Evolutionary conservation across 2,329 filamentous ascomycete species (phyloP).

Genomic region (Metarhizium robertsii): DNA sequence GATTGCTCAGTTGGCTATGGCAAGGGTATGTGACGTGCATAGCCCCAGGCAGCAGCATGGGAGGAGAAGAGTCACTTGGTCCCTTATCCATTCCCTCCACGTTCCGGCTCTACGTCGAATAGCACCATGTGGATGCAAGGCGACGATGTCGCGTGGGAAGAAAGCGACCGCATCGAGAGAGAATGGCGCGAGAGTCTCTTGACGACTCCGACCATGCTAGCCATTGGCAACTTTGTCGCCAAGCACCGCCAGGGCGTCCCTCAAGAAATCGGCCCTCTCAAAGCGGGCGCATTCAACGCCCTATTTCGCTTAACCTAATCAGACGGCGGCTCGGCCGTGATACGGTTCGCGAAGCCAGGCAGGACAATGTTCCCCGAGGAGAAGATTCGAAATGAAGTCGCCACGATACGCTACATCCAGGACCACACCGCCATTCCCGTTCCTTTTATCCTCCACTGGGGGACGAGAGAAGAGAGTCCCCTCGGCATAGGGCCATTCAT

Average conservation of each 20-base stretch:
- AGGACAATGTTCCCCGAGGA: constrained; percentile 8
- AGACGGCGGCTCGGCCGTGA: background rate
- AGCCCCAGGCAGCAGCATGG: no score
- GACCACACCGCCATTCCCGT: background rate
- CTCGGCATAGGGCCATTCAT: no score
- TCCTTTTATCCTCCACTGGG: no score
- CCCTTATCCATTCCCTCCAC: no score
- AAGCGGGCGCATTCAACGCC: background rate
- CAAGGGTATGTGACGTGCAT: no score
- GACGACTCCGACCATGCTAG: background rate
- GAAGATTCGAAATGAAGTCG: constrained; percentile 9
- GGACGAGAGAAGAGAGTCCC: no score
- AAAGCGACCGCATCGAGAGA: background rate
- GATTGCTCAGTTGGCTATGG: no score
- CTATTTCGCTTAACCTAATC: background rate
- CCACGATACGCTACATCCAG: constrained; percentile 6
- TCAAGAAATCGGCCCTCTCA: background rate
- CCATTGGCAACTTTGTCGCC: constrained; percentile 2
- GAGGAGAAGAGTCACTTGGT: no score
- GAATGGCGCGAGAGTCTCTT: background rate
- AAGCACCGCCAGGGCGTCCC: constrained; percentile 3
- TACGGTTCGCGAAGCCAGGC: background rate
- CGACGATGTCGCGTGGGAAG: background rate
- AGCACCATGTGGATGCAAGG: background rate
- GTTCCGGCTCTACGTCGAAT: no score